Evolutionary conservation across 345 rosid species (phyloP).

Genomic region (Salix udensis): DNA sequence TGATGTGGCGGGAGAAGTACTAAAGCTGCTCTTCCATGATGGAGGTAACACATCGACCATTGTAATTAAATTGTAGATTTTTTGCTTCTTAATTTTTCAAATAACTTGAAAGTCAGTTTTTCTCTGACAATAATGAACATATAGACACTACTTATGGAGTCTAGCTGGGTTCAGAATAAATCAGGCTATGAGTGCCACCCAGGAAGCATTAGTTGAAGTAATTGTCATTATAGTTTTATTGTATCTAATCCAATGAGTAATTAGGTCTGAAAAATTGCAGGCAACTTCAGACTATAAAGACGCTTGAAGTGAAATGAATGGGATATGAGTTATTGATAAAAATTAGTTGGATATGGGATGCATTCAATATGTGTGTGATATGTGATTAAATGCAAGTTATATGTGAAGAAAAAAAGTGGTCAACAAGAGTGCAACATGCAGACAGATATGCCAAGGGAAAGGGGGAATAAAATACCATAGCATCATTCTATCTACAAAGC

Average conservation of each 20-base stretch:
- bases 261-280: not conserved
- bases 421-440: not conserved
- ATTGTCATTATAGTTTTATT: not conserved
- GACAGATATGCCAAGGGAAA: not conserved
- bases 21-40: slow-evolving; percentile 71
- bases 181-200: not conserved
- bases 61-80: not conserved
- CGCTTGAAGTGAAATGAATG: not conserved
- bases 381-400: too few species aligned
- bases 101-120: not conserved
- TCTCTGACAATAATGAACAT: not conserved
- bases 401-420: not conserved
- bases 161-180: not conserved
- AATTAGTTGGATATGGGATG: not conserved
- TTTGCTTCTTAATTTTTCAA: not conserved
- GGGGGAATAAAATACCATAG: not conserved
- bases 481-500: not conserved
- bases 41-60: slow-evolving; percentile 59
- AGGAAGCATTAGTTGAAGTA: not conserved
- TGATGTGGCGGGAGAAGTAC: slow-evolving; percentile 79
- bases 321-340: not conserved
- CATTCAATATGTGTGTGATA: too few species aligned
- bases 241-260: not conserved
- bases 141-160: not conserved
- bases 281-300: not conserved